phyloP scores from a whole-genome alignment of 495 filamentous ascomycete genomes.

The Choiromyces venosus region DNA sequence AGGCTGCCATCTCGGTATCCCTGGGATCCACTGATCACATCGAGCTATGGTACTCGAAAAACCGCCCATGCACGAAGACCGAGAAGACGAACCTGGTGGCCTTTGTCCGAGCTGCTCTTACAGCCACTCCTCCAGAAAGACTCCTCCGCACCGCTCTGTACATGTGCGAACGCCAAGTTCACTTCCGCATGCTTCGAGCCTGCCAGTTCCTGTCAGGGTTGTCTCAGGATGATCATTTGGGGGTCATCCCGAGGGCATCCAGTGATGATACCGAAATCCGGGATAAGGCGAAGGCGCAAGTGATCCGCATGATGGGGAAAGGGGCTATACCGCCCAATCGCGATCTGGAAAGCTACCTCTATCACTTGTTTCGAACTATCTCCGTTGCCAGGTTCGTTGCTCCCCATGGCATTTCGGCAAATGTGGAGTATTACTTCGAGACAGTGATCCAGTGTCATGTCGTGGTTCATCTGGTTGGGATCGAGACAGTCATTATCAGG shows the following conservation, averaged over 20 bases:
- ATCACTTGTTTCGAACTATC: too few species aligned
- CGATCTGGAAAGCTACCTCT: neutral
- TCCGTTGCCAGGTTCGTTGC: too few species aligned
- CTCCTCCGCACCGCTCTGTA: neutral
- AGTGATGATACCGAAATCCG: neutral
- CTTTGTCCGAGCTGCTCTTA: neutral
- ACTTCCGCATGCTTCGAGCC: neutral
- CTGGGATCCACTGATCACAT: neutral
- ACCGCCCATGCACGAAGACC: neutral
- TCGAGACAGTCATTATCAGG: neutral
- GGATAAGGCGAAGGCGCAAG: neutral
- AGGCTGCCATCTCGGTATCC: neutral
- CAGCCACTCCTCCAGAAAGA: neutral
- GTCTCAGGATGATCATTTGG: neutral
- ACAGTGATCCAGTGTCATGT: neutral
- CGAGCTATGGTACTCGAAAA: neutral
- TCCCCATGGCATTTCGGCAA: neutral
- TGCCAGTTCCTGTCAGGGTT: neutral
- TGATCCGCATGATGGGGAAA: neutral
- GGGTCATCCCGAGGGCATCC: neutral
- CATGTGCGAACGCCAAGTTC: neutral
- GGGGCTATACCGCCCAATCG: neutral
- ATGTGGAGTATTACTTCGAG: neutral
- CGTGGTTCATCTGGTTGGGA: neutral
- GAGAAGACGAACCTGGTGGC: neutral